phyloP scores from a whole-genome alignment of 73 alveolate species.

The Symbiodinium natans region DNA sequence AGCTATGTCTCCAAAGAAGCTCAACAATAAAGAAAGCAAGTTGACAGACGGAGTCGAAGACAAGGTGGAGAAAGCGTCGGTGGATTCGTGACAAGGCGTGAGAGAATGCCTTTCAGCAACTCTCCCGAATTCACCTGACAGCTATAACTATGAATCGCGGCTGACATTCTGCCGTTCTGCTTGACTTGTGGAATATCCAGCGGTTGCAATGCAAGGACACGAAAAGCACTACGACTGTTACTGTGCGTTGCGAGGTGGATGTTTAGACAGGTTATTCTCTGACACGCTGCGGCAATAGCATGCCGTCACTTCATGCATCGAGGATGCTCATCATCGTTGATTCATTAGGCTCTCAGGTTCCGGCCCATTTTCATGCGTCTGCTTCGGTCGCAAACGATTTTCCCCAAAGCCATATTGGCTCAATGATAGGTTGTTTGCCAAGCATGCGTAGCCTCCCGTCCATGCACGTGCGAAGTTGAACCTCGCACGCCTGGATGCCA shows the following conservation, averaged over 20 bases:
- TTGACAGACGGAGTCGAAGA: background rate
- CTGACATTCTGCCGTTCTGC: background rate
- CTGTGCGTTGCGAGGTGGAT: no score
- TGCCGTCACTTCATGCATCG: no score
- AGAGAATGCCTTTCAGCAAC: background rate
- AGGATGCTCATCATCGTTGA: no score
- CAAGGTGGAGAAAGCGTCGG: background rate
- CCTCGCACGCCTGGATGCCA: slow-evolving; percentile 11
- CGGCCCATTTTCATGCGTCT: no score
- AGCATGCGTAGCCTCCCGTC: background rate
- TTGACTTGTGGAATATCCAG: background rate
- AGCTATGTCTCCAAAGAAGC: background rate
- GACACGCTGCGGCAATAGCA: no score
- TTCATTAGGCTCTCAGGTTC: no score
- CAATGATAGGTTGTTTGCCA: background rate
- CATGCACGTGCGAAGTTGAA: background rate
- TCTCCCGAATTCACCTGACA: background rate
- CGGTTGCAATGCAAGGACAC: background rate
- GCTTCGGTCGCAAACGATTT: no score
- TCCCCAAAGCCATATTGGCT: background rate
- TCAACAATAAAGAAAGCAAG: background rate
- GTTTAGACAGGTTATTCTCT: no score
- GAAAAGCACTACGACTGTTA: background rate
- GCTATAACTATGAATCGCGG: background rate
- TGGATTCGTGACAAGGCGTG: background rate